Percentiles rank a stretch among this genome's conserved stretches.
These are phyloP conservation scores for Zygnema cylindricum DNA, from an alignment of 139 green algal genomes.

Conservation along the genomic window DNA sequence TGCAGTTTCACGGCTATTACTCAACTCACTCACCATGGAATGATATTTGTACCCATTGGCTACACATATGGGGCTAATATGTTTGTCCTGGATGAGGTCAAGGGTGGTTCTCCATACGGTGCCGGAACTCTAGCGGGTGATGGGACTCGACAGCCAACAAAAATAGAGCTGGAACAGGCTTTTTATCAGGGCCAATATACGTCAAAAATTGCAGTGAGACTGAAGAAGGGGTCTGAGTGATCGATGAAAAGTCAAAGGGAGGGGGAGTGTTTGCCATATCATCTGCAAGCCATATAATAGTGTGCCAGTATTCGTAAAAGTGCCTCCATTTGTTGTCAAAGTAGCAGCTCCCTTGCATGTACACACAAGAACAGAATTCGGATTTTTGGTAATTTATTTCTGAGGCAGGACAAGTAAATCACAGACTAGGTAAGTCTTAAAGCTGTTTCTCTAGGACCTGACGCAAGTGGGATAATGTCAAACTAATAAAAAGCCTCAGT, in stretches of 20 bases:
- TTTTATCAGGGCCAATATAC: conserved; percentile 55
- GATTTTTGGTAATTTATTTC: too few relatives aligned
- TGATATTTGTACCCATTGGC: conserved; percentile 84
- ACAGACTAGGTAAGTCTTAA: too few relatives aligned
- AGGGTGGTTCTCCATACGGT: conserved; percentile 55
- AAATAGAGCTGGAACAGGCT: conserved; percentile 59
- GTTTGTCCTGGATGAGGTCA: conserved; percentile 61
- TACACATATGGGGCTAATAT: conserved; percentile 65
- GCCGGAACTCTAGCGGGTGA: conserved; percentile 51
- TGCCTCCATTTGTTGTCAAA: too few relatives aligned
- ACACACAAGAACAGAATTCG: too few relatives aligned
- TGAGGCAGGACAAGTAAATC: too few relatives aligned
- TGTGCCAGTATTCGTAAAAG: too few relatives aligned
- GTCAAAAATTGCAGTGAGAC: conserved; percentile 32
- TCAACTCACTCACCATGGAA: conserved; percentile 82
- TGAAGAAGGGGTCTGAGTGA: conserved; percentile 54
- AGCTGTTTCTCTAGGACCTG: too few relatives aligned
- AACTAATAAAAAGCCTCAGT: too few relatives aligned
- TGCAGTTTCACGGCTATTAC: conserved; percentile 70
- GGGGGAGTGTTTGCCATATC: too few relatives aligned
- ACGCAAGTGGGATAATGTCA: too few relatives aligned
- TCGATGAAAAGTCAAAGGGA: not conserved
- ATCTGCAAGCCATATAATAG: too few relatives aligned
- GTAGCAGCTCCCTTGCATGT: too few relatives aligned
- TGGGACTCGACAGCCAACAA: conserved; percentile 42